phyloP scores from a whole-genome alignment of 495 filamentous ascomycete species.

The Penicillium daleae region DNA sequence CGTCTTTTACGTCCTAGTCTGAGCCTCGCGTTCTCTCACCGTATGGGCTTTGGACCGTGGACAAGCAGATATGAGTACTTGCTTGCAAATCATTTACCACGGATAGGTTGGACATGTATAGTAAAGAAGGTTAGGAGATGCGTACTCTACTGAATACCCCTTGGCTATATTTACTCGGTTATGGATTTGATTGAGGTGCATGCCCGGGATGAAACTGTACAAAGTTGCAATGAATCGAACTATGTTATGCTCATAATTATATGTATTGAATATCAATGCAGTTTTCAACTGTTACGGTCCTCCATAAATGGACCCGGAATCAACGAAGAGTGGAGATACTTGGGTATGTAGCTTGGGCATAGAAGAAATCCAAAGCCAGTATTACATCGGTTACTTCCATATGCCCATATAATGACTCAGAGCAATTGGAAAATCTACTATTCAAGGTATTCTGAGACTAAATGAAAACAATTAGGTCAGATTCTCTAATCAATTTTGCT shows the following conservation, averaged over 20 bases:
- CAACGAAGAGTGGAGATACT: not conserved
- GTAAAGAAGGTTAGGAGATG: not conserved
- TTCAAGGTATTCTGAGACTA: not conserved
- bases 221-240: not conserved
- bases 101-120: not conserved
- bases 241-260: not conserved
- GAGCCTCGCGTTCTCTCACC: not conserved
- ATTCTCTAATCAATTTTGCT: not conserved
- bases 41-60: not conserved
- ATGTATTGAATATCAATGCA: not conserved
- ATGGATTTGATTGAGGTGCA: not conserved
- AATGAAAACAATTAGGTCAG: not conserved
- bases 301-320: not conserved
- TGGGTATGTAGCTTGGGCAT: not conserved
- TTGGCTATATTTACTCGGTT: not conserved
- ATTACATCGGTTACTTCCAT: no score
- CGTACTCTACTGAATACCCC: slow-evolving; percentile 1
- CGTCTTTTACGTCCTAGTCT: slow-evolving; percentile 60
- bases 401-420: not conserved
- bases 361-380: not conserved
- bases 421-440: not conserved
- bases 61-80: not conserved
- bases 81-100: not conserved
- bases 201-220: not conserved
- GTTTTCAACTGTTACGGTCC: no score